Base-by-base conservation (phyloP, 192 early-diverging fungal species). In the Coemansia sp. region DNA sequence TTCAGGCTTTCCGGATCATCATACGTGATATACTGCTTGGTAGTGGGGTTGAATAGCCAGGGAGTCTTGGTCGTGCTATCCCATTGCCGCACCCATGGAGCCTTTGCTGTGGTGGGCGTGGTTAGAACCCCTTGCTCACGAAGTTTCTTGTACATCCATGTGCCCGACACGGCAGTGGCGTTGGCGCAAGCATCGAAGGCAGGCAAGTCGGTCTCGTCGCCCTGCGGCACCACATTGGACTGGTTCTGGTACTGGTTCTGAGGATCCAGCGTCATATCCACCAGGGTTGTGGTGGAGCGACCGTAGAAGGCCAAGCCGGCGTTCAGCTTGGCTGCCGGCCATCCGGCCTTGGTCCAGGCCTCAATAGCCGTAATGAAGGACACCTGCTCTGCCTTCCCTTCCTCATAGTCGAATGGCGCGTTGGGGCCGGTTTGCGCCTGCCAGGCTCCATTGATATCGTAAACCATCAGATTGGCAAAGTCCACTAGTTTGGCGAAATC, bases 1-100 rank as follows among this genome's bases (percentile, higher is more conserved):
- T 68, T 55, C 10, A 92, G 30, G 18, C 87, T 88, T n/a, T 65
- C 36, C 10, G 80, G 71, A 53, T 92, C 90, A 61, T 92, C 90
- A 55, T 92, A 92, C 1, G 87, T 87, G 35, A 92, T 84, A 57
- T 83, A 92, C 12, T 68, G 68, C 36, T 85, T 86, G 18, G 68
- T 72, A 0, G 55, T 40, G 0, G 79, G 58, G 40, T 85, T 82
- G 60, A 81, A 83, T 39, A 75, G 41, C 75, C 83, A 82, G 51
- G 83, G 84, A 16, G 78, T 89, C 63, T 81, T 60, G 1, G 81
- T 81, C 5, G 63, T 68, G 3, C 63, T 20, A 40, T 91, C 88
- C 80, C 83, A 88, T 51, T 81, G 71, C 12, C 84, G 75, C 0
- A 83, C 48, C 87, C 87, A 92, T 2, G 79, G 78, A 1, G 74